These are phyloP conservation scores for Tetrapisispora phaffii DNA, from an alignment of 805 yeast genomes.

Conservation along the genomic window DNA sequence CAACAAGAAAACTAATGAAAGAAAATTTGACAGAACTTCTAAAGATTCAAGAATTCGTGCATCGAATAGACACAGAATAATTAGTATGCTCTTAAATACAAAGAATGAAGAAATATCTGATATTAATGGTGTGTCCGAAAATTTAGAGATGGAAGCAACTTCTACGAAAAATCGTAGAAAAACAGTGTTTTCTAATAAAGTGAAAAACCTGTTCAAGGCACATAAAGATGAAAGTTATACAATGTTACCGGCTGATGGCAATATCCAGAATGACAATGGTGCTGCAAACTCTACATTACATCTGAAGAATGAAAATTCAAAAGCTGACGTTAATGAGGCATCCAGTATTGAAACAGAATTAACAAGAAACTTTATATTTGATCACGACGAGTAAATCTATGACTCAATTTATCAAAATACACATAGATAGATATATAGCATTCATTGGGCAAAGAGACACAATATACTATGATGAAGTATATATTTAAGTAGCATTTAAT, in stretches of 20 bases:
- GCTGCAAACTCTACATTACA: neutral
- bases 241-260: neutral
- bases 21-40: neutral
- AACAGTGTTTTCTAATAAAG: neutral
- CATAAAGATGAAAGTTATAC: neutral
- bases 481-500: too few species aligned
- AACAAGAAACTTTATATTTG: conserved; percentile 24
- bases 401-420: too few species aligned
- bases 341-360: conserved; percentile 24
- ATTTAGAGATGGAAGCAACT: neutral
- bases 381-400: conserved; percentile 8
- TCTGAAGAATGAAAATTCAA: neutral
- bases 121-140: neutral
- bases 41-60: neutral
- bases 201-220: neutral
- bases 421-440: too few species aligned
- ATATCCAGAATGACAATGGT: neutral
- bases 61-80: neutral
- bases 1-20: neutral
- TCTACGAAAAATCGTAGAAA: neutral
- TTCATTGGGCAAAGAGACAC: too few species aligned
- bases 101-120: neutral
- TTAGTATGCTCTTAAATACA: neutral
- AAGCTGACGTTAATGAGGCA: neutral
- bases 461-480: too few species aligned